Percentiles rank a stretch among this genome's conserved stretches.
Evolutionary conservation across 441 rosid genomes (phyloP).

Genomic region (Erodium trifolium): DNA sequence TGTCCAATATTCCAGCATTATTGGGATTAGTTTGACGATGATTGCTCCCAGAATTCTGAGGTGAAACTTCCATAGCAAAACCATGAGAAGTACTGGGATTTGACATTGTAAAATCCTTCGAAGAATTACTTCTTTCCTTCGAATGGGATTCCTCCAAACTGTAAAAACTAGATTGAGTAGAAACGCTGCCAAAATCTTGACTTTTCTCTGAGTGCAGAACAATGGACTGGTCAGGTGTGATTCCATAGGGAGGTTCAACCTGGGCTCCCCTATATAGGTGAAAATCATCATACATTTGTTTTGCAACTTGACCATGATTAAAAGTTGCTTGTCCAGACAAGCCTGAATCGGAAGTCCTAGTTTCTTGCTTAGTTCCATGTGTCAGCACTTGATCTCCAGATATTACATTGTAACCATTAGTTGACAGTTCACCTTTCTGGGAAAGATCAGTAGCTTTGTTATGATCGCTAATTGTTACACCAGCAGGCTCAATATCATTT

Average conservation of each 20-base stretch:
- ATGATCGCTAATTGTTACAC: conserved; percentile 16
- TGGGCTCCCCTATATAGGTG: conserved; percentile 24
- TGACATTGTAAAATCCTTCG: conserved; percentile 22
- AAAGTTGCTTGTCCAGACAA: conserved; percentile 26
- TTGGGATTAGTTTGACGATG: conserved; percentile 26
- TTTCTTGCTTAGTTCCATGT: conserved; percentile 28
- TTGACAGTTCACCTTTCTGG: conserved; percentile 26
- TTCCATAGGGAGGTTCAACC: conserved; percentile 24
- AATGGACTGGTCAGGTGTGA: conserved; percentile 21
- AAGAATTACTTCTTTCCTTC: conserved; percentile 32
- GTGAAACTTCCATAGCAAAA: conserved; percentile 18
- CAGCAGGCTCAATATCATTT: conserved; percentile 16
- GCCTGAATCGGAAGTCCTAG: conserved; percentile 24
- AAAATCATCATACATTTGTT: conserved; percentile 31
- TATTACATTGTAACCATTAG: conserved; percentile 27
- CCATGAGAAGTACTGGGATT: conserved; percentile 16
- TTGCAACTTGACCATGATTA: conserved; percentile 28
- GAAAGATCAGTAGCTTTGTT: conserved; percentile 18
- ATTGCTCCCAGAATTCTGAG: conserved; percentile 26
- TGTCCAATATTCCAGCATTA: conserved; percentile 23
- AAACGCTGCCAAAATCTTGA: conserved; percentile 27
- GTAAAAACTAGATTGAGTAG: conserved; percentile 23
- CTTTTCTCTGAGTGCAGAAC: conserved; percentile 26
- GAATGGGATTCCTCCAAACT: conserved; percentile 25
- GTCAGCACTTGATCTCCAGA: conserved; percentile 22